phyloP scores from a whole-genome alignment of 371 early-diverging fungal species.

The Homolaphlyctis polyrhiza region DNA sequence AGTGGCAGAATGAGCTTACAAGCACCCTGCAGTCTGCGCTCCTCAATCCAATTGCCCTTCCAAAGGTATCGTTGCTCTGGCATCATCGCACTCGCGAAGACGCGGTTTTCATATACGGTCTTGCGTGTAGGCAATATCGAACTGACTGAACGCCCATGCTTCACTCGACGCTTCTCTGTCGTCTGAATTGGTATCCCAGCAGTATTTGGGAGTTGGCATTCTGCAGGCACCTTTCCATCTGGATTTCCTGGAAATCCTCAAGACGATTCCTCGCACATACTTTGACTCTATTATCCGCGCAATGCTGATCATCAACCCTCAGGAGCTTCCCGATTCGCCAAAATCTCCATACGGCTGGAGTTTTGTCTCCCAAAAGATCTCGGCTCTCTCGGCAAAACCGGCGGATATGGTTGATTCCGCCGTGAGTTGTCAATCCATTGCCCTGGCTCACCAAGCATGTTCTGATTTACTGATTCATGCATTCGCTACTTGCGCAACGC shows the following conservation, averaged over 20 bases:
- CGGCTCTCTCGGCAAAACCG: constrained; percentile 11
- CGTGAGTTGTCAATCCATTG: constrained; percentile 10
- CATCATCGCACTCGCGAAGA: no score
- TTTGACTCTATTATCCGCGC: constrained; percentile 32
- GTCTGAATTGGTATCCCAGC: no score
- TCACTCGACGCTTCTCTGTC: no score
- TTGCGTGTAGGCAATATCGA: no score
- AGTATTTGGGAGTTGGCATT: constrained; percentile 12
- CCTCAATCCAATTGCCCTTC: constrained; percentile 9
- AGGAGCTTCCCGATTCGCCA: constrained; percentile 33
- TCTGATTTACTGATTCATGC: background rate
- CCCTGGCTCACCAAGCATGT: background rate
- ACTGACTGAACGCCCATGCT: no score
- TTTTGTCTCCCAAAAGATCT: constrained; percentile 22
- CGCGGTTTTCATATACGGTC: no score
- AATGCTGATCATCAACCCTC: constrained; percentile 30
- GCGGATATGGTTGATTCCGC: constrained; percentile 23
- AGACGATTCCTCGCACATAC: constrained; percentile 26
- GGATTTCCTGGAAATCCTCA: constrained; percentile 23
- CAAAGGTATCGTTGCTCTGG: constrained; percentile 8
- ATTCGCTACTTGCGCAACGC: no score
- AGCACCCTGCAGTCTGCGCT: constrained; percentile 17
- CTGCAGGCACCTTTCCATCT: constrained; percentile 24
- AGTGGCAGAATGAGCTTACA: constrained; percentile 35
- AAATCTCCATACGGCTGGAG: constrained; percentile 40